These are phyloP conservation scores for Bonia amplexicaulis DNA, from an alignment of 176 grass and related monocot species.

Conservation along the genomic window DNA sequence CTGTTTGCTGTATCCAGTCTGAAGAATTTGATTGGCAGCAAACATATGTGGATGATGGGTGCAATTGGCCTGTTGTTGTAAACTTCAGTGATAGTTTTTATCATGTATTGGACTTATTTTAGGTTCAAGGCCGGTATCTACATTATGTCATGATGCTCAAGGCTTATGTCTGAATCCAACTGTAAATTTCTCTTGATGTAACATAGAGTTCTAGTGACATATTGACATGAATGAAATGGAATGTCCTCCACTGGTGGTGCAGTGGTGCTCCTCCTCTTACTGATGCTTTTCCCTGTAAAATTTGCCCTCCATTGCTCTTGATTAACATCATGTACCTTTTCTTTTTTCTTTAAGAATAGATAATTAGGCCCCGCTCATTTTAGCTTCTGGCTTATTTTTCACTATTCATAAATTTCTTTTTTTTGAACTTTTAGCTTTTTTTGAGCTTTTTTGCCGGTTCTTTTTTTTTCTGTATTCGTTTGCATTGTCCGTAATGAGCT, in stretches of 20 bases:
- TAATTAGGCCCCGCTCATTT: no score
- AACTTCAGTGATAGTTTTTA: not conserved
- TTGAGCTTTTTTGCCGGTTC: no score
- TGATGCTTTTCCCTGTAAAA: not conserved
- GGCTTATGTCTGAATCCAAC: constrained; percentile 23
- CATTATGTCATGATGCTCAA: not conserved
- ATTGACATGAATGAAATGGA: constrained; percentile 6
- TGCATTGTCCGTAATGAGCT: no score
- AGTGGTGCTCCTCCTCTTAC: not conserved
- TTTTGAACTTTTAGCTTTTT: no score
- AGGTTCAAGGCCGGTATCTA: not conserved
- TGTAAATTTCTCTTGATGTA: constrained; percentile 41
- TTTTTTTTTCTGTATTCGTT: no score
- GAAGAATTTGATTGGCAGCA: constrained; percentile 18
- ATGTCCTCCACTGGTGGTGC: not conserved
- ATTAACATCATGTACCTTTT: not conserved
- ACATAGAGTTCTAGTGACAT: not conserved
- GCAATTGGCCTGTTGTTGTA: constrained; percentile 31
- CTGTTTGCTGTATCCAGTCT: constrained; percentile 1
- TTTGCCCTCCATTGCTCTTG: not conserved
- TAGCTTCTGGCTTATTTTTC: no score
- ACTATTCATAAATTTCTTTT: no score
- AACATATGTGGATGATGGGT: not conserved
- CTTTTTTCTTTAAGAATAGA: not conserved
- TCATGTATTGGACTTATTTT: constrained; percentile 2